These are phyloP conservation scores for Fusarium ambrosium DNA, from an alignment of 2,329 filamentous ascomycete genomes.

Conservation along the genomic window DNA sequence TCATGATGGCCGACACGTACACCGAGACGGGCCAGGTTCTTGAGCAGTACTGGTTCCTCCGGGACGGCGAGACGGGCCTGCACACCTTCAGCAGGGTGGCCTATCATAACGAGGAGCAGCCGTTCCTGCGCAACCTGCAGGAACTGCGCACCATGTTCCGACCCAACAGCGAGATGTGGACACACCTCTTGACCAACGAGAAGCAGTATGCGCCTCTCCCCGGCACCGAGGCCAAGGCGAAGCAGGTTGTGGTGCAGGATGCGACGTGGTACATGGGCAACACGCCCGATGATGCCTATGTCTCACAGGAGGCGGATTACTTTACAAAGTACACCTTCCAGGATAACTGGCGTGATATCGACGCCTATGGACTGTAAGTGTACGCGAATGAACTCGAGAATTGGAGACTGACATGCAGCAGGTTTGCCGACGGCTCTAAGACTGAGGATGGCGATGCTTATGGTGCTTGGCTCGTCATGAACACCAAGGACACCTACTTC, in stretches of 20 bases:
- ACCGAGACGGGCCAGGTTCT: slow-evolving; percentile 69
- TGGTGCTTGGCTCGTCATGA: slow-evolving; percentile 75
- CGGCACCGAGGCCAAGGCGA: slow-evolving; percentile 53
- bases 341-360: slow-evolving; percentile 69
- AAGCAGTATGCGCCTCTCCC: slow-evolving; percentile 64
- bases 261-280: slow-evolving; percentile 73
- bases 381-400: accelerated
- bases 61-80: slow-evolving; percentile 72
- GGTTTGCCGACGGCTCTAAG: slow-evolving; percentile 53
- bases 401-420: slow-evolving; percentile 19
- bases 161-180: slow-evolving; percentile 72
- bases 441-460: slow-evolving; percentile 66
- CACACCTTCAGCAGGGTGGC: slow-evolving; percentile 72
- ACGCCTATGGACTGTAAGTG: slow-evolving; percentile 64
- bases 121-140: slow-evolving; percentile 69
- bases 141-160: slow-evolving; percentile 74
- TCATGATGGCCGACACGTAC: slow-evolving; percentile 72
- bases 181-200: slow-evolving; percentile 70
- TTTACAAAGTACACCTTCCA: slow-evolving; percentile 77
- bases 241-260: slow-evolving; percentile 69
- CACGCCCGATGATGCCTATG: slow-evolving; percentile 67
- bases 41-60: slow-evolving; percentile 75
- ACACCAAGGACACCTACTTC: slow-evolving; percentile 73
- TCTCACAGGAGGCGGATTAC: slow-evolving; percentile 68
- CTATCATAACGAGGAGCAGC: slow-evolving; percentile 70